phyloP scores from a whole-genome alignment of 768 basidiomycete genomes.

The Boletus patriciae region DNA sequence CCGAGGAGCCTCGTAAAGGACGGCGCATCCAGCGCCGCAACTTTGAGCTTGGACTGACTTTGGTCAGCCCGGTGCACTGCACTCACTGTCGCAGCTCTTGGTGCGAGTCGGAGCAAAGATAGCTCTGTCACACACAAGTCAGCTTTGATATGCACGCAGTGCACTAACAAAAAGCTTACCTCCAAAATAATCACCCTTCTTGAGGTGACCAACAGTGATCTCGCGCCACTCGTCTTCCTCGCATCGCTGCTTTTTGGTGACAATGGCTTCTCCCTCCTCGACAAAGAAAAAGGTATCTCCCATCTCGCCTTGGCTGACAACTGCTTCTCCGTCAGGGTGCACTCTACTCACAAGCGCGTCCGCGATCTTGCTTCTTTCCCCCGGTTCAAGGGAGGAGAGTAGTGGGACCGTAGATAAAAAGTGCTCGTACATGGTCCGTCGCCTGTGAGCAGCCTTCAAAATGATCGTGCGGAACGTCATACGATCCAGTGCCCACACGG shows the following conservation, averaged over 20 bases:
- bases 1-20: constrained; percentile 94
- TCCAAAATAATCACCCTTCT: constrained; percentile 97
- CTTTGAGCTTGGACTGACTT: constrained; percentile 70
- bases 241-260: constrained; percentile 68
- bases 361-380: constrained; percentile 95
- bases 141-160: background rate
- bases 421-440: constrained; percentile 93
- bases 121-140: constrained; percentile 58
- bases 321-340: constrained; percentile 80
- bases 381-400: constrained; percentile 78
- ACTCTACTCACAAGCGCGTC: constrained; percentile 87
- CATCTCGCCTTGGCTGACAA: constrained; percentile 91
- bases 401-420: constrained; percentile 92
- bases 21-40: constrained; percentile 89
- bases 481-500: constrained; percentile 93
- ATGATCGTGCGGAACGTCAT: constrained; percentile 99
- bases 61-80: constrained; percentile 53
- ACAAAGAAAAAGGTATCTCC: constrained; percentile 98
- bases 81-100: constrained; percentile 96
- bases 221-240: constrained; percentile 61
- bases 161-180: constrained; percentile 50
- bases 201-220: constrained; percentile 70
- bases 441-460: constrained; percentile 85
- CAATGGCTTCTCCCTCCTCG: constrained; percentile 89
- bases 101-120: constrained; percentile 82